These are phyloP conservation scores for Bassia scoparia DNA, from an alignment of 148 eudicot genomes.

Conservation along the genomic window DNA sequence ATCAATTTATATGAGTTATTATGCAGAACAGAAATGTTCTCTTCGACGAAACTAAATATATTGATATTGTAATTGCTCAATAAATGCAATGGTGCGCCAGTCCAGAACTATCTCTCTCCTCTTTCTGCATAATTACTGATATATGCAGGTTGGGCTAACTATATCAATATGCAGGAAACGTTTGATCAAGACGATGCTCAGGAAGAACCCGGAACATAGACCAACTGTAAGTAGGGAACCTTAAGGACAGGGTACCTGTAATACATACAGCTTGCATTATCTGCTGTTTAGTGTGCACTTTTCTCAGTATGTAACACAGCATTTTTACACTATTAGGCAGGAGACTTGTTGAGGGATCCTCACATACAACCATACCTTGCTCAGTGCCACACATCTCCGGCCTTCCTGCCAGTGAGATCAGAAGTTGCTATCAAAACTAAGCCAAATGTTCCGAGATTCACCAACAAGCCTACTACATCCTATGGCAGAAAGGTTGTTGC, in stretches of 20 bases:
- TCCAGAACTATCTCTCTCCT: too few relatives aligned
- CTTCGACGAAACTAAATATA: too few relatives aligned
- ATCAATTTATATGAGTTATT: too few relatives aligned
- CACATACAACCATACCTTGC: constrained; percentile 50
- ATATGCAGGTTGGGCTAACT: background rate
- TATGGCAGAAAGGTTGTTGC: constrained; percentile 13
- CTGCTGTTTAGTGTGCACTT: background rate
- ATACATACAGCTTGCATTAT: background rate
- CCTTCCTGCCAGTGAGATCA: constrained; percentile 41
- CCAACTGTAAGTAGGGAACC: constrained; percentile 40
- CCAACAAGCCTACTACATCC: constrained; percentile 14
- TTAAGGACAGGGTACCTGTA: background rate
- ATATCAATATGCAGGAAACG: constrained; percentile 37
- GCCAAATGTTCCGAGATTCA: constrained; percentile 9
- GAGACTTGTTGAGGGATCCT: constrained; percentile 50
- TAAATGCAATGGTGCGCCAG: too few relatives aligned
- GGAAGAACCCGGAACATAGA: constrained; percentile 55
- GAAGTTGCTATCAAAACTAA: constrained; percentile 22
- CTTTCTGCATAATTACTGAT: constrained; percentile 9
- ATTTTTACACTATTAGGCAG: too few relatives aligned
- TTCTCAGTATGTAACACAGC: too few relatives aligned
- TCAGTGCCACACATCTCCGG: constrained; percentile 41
- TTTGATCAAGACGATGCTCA: constrained; percentile 50
- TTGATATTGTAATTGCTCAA: too few relatives aligned
- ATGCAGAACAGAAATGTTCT: too few relatives aligned